phyloP scores from a whole-genome alignment of 2,329 filamentous ascomycete genomes.

The Paraphoma chrysanthemicola region DNA sequence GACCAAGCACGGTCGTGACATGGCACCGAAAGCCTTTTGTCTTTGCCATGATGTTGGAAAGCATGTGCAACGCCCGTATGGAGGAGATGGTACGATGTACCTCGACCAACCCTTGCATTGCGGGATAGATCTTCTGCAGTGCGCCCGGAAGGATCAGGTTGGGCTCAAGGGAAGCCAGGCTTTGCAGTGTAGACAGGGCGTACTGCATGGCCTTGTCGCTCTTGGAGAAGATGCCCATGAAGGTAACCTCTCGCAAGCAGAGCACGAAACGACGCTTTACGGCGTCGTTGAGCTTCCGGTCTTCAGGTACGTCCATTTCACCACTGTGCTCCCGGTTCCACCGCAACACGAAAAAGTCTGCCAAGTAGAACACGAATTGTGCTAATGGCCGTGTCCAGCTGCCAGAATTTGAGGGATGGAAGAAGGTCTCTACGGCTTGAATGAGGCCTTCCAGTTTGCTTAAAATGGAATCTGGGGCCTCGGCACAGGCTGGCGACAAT shows the following conservation, averaged over 20 bases:
- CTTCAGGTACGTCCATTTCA: slow-evolving; percentile 84
- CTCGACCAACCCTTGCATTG: slow-evolving; percentile 94
- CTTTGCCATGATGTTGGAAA: slow-evolving; percentile 87
- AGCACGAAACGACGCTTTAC: slow-evolving; percentile 89
- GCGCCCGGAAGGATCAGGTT: slow-evolving; percentile 91
- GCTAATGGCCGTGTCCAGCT: slow-evolving; percentile 88
- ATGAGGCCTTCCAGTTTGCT: slow-evolving; percentile 88
- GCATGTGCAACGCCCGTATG: slow-evolving; percentile 87
- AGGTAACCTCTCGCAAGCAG: slow-evolving; percentile 88
- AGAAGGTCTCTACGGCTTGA: slow-evolving; percentile 96
- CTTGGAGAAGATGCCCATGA: slow-evolving; percentile 98
- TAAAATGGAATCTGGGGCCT: slow-evolving; percentile 79
- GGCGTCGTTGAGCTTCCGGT: slow-evolving; percentile 79
- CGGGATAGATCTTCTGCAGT: slow-evolving; percentile 94
- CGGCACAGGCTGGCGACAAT: slow-evolving; percentile 81
- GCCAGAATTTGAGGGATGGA: slow-evolving; percentile 96
- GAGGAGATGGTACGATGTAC: slow-evolving; percentile 96
- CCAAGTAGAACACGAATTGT: slow-evolving; percentile 89
- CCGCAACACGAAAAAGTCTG: slow-evolving; percentile 95
- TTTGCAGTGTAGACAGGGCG: slow-evolving; percentile 88
- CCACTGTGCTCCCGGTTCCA: slow-evolving; percentile 96
- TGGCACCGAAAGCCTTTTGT: slow-evolving; percentile 97
- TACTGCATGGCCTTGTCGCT: slow-evolving; percentile 90
- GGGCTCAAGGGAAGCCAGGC: slow-evolving; percentile 88
- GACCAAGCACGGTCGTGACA: slow-evolving; percentile 88